Percentiles rank a stretch among this genome's conserved stretches.
Evolutionary conservation across 139 green algal genomes (phyloP).

Genomic region (Limnomonas spitsbergensis): DNA sequence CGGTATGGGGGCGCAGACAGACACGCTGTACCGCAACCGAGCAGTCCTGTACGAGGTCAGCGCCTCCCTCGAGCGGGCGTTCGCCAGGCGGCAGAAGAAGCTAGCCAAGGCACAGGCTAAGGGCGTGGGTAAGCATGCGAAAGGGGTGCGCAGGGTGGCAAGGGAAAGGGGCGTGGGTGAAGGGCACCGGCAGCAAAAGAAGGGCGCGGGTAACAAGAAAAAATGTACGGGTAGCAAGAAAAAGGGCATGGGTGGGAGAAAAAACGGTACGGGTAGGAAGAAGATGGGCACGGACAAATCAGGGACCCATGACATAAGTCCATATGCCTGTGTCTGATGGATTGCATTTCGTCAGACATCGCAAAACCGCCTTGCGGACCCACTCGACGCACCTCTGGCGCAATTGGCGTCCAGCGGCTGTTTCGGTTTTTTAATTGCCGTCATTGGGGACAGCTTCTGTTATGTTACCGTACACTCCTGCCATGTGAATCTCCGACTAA

Average conservation of each 20-base stretch:
- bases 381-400: no score
- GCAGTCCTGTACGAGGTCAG: slow-evolving; percentile 61
- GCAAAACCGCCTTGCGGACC: no score
- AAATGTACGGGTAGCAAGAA: not conserved
- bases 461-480: no score
- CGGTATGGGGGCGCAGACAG: slow-evolving; percentile 45
- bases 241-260: not conserved
- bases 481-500: no score
- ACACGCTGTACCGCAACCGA: slow-evolving; percentile 53
- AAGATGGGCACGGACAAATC: no score
- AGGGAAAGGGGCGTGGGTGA: not conserved
- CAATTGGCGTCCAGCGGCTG: no score
- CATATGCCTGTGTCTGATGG: no score
- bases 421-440: no score
- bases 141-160: not conserved
- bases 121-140: not conserved
- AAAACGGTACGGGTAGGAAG: slow-evolving; percentile 2
- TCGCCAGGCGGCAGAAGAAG: slow-evolving; percentile 17
- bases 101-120: not conserved
- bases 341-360: no score
- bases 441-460: no score
- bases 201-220: slow-evolving; percentile 17
- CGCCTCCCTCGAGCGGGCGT: slow-evolving; percentile 46
- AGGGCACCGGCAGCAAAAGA: slow-evolving; percentile 11
- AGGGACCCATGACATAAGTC: no score